Evolutionary conservation across 495 filamentous ascomycete species (phyloP).

Genomic region (Tuber umbilicatum): DNA sequence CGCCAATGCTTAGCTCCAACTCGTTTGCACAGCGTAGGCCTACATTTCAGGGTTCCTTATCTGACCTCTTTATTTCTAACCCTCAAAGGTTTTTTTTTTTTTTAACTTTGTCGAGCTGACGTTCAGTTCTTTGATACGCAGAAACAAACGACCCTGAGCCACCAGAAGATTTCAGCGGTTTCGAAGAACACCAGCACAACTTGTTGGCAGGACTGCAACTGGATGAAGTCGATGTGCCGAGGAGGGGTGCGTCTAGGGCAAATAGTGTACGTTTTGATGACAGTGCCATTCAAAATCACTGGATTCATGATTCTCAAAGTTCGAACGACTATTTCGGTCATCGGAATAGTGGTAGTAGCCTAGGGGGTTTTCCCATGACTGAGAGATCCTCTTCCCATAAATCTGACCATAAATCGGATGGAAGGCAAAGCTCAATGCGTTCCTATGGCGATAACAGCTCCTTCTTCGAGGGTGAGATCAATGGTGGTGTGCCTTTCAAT

Average conservation of each 20-base stretch:
- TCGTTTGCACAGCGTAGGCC: slow-evolving; percentile 41
- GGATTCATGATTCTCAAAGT: slow-evolving; percentile 71
- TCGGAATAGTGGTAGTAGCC: slow-evolving; percentile 66
- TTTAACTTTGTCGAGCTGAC: slow-evolving; percentile 22
- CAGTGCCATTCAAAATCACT: slow-evolving; percentile 84
- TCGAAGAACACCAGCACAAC: slow-evolving; percentile 70
- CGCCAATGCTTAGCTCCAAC: slow-evolving; percentile 47
- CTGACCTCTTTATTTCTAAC: slow-evolving; percentile 28
- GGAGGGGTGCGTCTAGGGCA: slow-evolving; percentile 83
- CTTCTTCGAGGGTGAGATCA: slow-evolving; percentile 39
- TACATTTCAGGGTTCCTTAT: slow-evolving; percentile 59
- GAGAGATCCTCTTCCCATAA: slow-evolving; percentile 90
- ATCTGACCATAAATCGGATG: slow-evolving; percentile 95
- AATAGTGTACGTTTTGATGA: slow-evolving; percentile 99
- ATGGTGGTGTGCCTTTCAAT: slow-evolving; percentile 22
- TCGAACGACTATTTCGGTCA: slow-evolving; percentile 69
- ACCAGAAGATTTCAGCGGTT: slow-evolving; percentile 71
- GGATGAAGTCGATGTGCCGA: slow-evolving; percentile 82
- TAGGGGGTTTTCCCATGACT: slow-evolving; percentile 75
- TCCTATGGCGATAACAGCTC: slow-evolving; percentile 40
- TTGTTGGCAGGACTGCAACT: slow-evolving; percentile 69
- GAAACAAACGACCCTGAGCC: slow-evolving; percentile 67
- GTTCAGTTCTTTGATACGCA: slow-evolving; percentile 41
- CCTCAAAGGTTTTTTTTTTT: not conserved
- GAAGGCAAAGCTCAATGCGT: slow-evolving; percentile 64